A percentile compares a stretch with the other conserved stretches of the same genome.
phyloP scores from a whole-genome alignment of 345 rosid species.

The Salix koriyanagi region DNA sequence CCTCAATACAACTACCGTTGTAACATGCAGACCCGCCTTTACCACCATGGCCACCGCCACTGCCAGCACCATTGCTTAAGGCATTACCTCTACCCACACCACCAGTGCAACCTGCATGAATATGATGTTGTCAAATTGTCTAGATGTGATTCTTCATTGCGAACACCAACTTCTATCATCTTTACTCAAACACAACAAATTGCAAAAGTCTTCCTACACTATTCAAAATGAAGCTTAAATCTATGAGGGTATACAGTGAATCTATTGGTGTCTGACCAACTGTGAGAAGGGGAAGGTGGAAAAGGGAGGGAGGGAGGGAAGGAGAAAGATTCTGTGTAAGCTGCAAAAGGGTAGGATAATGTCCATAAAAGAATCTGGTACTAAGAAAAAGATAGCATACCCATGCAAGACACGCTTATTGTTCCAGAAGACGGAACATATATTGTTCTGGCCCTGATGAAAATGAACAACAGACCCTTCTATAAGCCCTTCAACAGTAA shows the following conservation, averaged over 20 bases:
- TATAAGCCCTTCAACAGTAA: constrained; percentile 73
- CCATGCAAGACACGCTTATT: constrained; percentile 82
- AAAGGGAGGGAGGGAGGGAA: background rate
- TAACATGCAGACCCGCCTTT: constrained; percentile 80
- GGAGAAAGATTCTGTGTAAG: background rate
- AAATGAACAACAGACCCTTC: constrained; percentile 96
- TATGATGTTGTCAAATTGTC: constrained; percentile 6
- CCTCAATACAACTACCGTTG: constrained; percentile 52
- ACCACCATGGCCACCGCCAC: constrained; percentile 99
- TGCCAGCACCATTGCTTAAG: constrained; percentile 65
- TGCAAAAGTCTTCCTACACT: background rate
- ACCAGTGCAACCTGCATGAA: constrained; percentile 78
- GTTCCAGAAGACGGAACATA: constrained; percentile 67
- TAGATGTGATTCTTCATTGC: constrained; percentile 13
- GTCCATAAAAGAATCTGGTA: background rate
- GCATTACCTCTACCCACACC: constrained; percentile 81
- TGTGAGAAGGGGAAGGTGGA: background rate
- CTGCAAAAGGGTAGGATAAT: background rate
- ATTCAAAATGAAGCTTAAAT: background rate
- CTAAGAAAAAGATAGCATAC: constrained; percentile 34
- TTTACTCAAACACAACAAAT: constrained; percentile 11
- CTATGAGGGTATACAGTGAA: background rate
- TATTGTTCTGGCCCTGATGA: constrained; percentile 83
- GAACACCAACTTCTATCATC: constrained; percentile 3
- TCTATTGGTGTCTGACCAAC: background rate